Evolutionary conservation across 2,329 filamentous ascomycete genomes (phyloP), one percentile per base, ranked within the genome.

Genomic region (Pseudogymnoascus sp.): DNA sequence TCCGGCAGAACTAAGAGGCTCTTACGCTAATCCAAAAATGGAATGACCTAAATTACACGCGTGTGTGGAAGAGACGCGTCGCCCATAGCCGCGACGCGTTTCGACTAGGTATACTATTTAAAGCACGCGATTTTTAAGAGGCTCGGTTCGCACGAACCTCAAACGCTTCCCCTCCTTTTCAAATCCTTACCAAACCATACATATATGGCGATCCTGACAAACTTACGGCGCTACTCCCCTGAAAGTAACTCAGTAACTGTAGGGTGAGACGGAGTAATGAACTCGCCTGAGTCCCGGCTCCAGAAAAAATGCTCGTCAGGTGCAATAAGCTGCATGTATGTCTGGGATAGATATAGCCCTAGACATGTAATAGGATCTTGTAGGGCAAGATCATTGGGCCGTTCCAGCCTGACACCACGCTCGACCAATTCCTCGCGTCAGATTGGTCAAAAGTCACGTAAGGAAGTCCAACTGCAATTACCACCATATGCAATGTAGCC

Each of bases 61-160:
- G 48, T 33, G 29, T 13, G 9, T 33, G 33, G 21, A 29, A 35
- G 48, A 55, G 29, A 15, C 48, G 48, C 35, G 7, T 1, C 2
- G 1, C 40, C 29, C 27, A 55, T 55, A 55, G 48, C 48, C 29
- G 48, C 48, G 48, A 55, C 48, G 48, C 48, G 48, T 55, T 35
- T 55, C n/a, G 29, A 55, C 48, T 35, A 35, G 48, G 29, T 18
- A 45, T 18, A n/a, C 48, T 55, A 55, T 55, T 55, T 55, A 55
- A 55, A 55, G 48, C 48, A 55, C 48, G 48, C 48, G 48, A 21
- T 33, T 55, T 55, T 35, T 55, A 5, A 55, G 48, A 55, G 48
- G 48, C 48, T 55, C 48, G 48, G 48, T 55, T 55, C 48, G 48
- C 48, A 55, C 48, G n/a, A 55, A 55, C 48, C 48, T 55, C 48